A percentile compares a stretch with the other conserved stretches of the same genome.
These are phyloP conservation scores for Podosphaera xanthii DNA, from an alignment of 2,329 filamentous ascomycete genomes.

Conservation along the genomic window DNA sequence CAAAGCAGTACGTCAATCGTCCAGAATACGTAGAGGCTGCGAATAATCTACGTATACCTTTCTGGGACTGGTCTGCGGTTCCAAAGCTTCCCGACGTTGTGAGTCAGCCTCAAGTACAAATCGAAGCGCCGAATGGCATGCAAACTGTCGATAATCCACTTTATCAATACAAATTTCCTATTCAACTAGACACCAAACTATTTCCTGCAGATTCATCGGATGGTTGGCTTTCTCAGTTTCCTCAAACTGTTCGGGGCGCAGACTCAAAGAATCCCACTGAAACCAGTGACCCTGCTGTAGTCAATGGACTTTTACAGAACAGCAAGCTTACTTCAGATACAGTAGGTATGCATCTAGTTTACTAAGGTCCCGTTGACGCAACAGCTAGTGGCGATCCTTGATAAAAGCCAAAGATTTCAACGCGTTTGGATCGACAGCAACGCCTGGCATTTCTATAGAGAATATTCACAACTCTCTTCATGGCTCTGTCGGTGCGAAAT, in stretches of 20 bases:
- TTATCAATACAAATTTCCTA: conserved; percentile 26
- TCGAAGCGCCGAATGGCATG: conserved; percentile 11
- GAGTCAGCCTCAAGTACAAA: conserved; percentile 13
- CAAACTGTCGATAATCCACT: conserved; percentile 26
- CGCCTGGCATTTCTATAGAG: conserved; percentile 21
- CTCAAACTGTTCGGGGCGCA: conserved; percentile 16
- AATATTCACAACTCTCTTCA: conserved; percentile 23
- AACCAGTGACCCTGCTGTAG: conserved; percentile 14
- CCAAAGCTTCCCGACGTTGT: conserved; percentile 21
- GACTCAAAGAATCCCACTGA: conserved; percentile 3
- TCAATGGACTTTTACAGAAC: conserved; percentile 3
- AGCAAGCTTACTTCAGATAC: conserved; percentile 10
- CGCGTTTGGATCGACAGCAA: conserved; percentile 21
- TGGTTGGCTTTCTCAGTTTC: conserved; percentile 13
- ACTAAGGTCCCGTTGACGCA: background rate
- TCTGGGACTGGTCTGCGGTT: conserved; percentile 25
- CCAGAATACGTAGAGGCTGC: conserved; percentile 15
- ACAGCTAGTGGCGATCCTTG: conserved; percentile 13
- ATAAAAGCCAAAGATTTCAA: conserved; percentile 18
- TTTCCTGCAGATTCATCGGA: conserved; percentile 17
- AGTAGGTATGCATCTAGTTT: conserved; percentile 3
- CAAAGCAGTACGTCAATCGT: conserved; percentile 12
- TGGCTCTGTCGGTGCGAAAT: conserved; percentile 17
- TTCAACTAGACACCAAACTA: conserved; percentile 16
- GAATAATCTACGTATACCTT: conserved; percentile 21